A percentile compares a stretch with the other conserved stretches of the same genome.
Conservation (phyloP, 345 rosid genomes). For the Nasturtium officinale region DNA sequence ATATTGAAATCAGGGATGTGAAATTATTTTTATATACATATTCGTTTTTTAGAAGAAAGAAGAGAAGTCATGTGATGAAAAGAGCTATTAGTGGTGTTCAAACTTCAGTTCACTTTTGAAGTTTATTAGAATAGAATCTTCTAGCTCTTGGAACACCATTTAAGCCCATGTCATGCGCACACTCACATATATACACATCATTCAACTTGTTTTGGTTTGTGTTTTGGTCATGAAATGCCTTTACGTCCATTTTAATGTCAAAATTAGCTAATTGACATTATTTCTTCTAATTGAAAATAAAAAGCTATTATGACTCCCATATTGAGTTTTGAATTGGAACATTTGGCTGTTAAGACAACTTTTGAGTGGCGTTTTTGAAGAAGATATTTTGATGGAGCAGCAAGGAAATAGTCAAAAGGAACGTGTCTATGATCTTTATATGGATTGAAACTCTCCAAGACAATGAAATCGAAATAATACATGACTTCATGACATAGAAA, state of each 20-base stretch:
- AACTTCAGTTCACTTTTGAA: constrained; percentile 39
- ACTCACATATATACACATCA: constrained; percentile 3
- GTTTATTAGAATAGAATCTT: constrained; percentile 39
- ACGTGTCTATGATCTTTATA: background rate
- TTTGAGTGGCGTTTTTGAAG: background rate
- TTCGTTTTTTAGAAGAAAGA: constrained; percentile 24
- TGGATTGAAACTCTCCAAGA: background rate
- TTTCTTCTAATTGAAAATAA: background rate
- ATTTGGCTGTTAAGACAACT: no score
- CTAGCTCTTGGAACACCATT: constrained; percentile 34
- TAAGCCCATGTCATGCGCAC: constrained; percentile 33
- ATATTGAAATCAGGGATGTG: constrained; percentile 35
- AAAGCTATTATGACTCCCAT: background rate
- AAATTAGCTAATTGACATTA: background rate
- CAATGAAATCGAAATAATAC: background rate
- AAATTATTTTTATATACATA: constrained; percentile 7
- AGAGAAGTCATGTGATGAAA: constrained; percentile 36
- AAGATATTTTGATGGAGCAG: background rate
- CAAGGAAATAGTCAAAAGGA: background rate
- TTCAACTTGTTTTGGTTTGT: background rate
- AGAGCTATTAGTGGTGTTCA: constrained; percentile 28
- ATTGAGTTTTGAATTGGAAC: background rate
- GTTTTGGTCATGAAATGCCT: background rate
- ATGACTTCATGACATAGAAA: background rate
- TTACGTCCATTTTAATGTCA: background rate